These are phyloP conservation scores for Paraleonurus japonicus DNA, from an alignment of 257 asterid species.

Conservation along the genomic window DNA sequence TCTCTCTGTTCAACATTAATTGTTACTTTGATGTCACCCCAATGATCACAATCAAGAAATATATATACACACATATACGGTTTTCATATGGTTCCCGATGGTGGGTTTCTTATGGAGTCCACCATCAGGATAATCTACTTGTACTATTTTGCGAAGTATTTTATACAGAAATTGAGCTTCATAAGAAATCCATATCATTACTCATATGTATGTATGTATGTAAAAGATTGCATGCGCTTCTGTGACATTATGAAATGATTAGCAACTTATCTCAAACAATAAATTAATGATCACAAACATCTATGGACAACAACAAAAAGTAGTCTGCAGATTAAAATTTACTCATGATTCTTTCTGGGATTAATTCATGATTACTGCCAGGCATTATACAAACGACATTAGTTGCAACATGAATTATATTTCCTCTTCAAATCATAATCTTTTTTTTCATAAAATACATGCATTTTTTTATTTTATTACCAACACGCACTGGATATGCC, in stretches of 20 bases:
- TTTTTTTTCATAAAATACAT: too few species aligned
- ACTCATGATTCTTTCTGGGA: constrained; percentile 10
- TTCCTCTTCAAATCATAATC: too few species aligned
- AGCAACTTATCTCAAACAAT: not conserved
- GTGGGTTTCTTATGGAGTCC: too few species aligned
- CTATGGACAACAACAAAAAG: not conserved
- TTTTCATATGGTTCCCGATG: too few species aligned
- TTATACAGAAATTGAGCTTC: too few species aligned
- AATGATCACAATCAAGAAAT: not conserved
- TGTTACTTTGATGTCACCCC: not conserved
- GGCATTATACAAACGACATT: not conserved
- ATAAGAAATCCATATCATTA: too few species aligned
- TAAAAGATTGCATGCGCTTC: not conserved
- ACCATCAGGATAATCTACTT: too few species aligned
- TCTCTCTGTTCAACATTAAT: constrained; percentile 3
- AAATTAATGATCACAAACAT: not conserved
- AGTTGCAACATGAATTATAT: constrained; percentile 1
- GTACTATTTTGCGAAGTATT: too few species aligned
- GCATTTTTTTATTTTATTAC: not conserved
- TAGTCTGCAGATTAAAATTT: not conserved
- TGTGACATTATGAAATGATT: not conserved
- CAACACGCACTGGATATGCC: too few species aligned
- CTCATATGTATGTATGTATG: too few species aligned
- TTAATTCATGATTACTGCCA: not conserved
- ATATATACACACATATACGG: not conserved